phyloP scores from a whole-genome alignment of 2,329 filamentous ascomycete genomes.

The Torrubiellomyces zombiae region DNA sequence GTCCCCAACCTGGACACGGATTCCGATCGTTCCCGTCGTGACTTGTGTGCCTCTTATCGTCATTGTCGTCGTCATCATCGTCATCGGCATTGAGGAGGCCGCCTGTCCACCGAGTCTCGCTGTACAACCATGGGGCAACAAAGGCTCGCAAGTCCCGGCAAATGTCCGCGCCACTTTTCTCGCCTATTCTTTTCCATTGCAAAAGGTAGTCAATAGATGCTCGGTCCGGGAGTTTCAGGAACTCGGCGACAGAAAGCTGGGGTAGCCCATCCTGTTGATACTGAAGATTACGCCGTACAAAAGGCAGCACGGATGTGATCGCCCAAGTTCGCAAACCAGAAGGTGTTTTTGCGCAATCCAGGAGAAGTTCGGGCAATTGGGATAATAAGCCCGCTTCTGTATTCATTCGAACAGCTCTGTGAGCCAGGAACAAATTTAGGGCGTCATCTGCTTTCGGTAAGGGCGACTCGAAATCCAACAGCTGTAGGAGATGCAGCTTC shows the following conservation, averaged over 20 bases:
- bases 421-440: constrained; percentile 47
- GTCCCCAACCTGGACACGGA: constrained; percentile 48
- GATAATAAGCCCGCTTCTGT: constrained; percentile 53
- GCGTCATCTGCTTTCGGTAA: constrained; percentile 33
- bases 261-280: constrained; percentile 42
- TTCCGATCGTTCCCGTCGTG: too few species aligned
- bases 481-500: constrained; percentile 45
- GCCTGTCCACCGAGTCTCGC: constrained; percentile 37
- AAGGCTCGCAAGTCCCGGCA: constrained; percentile 52
- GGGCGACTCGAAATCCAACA: constrained; percentile 32
- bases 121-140: constrained; percentile 59
- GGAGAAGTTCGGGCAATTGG: constrained; percentile 49
- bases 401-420: constrained; percentile 53
- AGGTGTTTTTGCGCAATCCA: constrained; percentile 48
- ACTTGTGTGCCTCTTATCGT: too few species aligned
- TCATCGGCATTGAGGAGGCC: constrained; percentile 3
- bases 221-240: constrained; percentile 42
- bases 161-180: constrained; percentile 23
- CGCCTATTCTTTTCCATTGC: constrained; percentile 30
- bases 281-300: constrained; percentile 51
- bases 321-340: constrained; percentile 50
- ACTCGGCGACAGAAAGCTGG: constrained; percentile 40
- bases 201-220: constrained; percentile 46
- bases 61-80: constrained; percentile 10
- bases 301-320: constrained; percentile 50